Evolutionary conservation across 2,329 filamentous ascomycete genomes (phyloP).

Genomic region (Pseudogymnoascus sp.): DNA sequence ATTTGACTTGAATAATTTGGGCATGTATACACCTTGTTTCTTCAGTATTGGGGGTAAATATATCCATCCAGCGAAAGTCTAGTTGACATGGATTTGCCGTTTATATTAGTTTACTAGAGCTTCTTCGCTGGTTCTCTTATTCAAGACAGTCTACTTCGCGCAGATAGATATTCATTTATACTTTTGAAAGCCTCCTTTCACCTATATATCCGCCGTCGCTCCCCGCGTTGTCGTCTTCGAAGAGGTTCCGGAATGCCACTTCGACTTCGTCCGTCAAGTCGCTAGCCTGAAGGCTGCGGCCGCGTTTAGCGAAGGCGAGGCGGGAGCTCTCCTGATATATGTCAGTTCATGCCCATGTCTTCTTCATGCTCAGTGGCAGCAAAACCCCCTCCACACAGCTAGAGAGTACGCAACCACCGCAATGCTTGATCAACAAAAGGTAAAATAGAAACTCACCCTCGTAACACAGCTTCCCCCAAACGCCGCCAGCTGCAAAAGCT

Average conservation of each 20-base stretch:
- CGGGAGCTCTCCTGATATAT: conserved; percentile 63
- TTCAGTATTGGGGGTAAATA: too few relatives aligned
- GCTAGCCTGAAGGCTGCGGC: conserved; percentile 77
- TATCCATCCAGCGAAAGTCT: too few relatives aligned
- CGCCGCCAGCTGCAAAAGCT: conserved; percentile 67
- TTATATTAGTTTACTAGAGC: too few relatives aligned
- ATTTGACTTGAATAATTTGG: too few relatives aligned
- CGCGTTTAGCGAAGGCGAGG: conserved; percentile 75
- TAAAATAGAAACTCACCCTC: conserved; percentile 44
- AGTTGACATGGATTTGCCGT: too few relatives aligned
- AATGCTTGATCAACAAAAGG: neutral
- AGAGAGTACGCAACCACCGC: neutral
- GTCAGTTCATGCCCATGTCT: neutral
- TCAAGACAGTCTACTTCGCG: too few relatives aligned
- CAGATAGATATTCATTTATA: too few relatives aligned
- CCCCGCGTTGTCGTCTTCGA: conserved; percentile 40
- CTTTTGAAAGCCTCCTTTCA: too few relatives aligned
- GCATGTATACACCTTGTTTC: too few relatives aligned
- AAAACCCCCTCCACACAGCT: neutral
- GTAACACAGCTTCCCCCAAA: conserved; percentile 85
- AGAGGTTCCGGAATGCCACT: conserved; percentile 64
- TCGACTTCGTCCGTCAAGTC: conserved; percentile 87
- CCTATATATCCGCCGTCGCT: neutral
- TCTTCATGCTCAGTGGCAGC: neutral
- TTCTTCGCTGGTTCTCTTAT: too few relatives aligned